phyloP scores from a whole-genome alignment of 495 filamentous ascomycete species.

The Daldinia grandis region DNA sequence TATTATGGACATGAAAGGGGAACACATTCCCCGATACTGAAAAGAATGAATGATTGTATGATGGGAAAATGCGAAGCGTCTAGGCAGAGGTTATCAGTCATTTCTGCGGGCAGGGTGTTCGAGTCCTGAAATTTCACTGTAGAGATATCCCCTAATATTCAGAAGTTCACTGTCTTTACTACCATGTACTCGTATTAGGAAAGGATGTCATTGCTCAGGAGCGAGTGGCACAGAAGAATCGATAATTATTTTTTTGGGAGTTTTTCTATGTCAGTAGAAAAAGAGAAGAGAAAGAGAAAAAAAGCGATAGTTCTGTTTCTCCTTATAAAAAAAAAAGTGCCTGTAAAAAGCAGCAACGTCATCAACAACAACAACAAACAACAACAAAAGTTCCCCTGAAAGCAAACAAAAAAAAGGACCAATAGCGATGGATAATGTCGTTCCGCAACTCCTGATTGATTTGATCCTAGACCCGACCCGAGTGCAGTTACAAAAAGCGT shows the following conservation, averaged over 20 bases:
- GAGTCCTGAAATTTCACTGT: background rate
- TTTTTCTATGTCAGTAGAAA: conserved; percentile 27
- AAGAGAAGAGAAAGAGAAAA: conserved; percentile 3
- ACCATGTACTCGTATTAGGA: background rate
- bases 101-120: background rate
- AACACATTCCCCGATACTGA: conserved; percentile 31
- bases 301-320: conserved; percentile 38
- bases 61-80: background rate
- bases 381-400: no score
- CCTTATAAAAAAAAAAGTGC: conserved; percentile 23
- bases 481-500: conserved; percentile 14
- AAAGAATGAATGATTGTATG: background rate
- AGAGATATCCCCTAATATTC: conserved; percentile 18
- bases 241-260: conserved; percentile 12
- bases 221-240: conserved; percentile 6
- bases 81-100: background rate
- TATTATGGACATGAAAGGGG: conserved; percentile 18
- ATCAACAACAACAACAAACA: no score
- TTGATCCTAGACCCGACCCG: background rate
- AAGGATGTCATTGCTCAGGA: conserved; percentile 3
- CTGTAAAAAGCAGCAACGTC: no score
- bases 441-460: conserved; percentile 26
- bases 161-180: background rate
- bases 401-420: conserved; percentile 8
- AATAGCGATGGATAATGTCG: conserved; percentile 21